Evolutionary conservation across 1,284 basidiomycete genomes (phyloP).

Genomic region (Phellopilus nigrolimitatus): DNA sequence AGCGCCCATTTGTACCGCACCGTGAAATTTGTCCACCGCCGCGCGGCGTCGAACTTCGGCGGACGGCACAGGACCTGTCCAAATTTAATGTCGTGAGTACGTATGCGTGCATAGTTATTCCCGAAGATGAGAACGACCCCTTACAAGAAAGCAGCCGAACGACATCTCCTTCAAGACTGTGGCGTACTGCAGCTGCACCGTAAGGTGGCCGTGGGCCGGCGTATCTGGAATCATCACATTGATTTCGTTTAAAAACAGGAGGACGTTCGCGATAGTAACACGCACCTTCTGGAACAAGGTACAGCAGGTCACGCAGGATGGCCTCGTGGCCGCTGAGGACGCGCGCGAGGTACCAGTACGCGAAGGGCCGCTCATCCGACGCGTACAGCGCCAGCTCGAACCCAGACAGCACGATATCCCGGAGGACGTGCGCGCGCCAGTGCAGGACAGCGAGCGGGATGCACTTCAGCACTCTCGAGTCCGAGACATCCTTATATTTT

Average conservation of each 20-base stretch:
- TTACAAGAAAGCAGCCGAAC: conserved; percentile 8
- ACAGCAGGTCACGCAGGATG: conserved; percentile 46
- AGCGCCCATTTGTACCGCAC: conserved; percentile 76
- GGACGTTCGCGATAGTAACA: background rate
- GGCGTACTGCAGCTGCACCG: conserved; percentile 4
- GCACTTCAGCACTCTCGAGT: conserved; percentile 32
- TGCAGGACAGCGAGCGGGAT: conserved; percentile 46
- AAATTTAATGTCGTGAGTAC: conserved; percentile 27
- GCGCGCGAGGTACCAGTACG: conserved; percentile 67
- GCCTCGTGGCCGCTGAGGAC: conserved; percentile 52
- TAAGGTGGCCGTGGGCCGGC: conserved; percentile 10
- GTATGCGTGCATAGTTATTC: background rate
- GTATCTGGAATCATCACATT: conserved; percentile 4
- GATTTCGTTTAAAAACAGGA: background rate
- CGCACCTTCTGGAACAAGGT: conserved; percentile 37
- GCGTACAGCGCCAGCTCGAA: conserved; percentile 75
- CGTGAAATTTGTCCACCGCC: conserved; percentile 45
- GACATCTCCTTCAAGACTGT: conserved; percentile 5
- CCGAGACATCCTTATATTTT: conserved; percentile 23
- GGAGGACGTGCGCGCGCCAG: conserved; percentile 55
- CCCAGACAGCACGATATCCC: conserved; percentile 69
- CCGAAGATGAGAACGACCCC: background rate
- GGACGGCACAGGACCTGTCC: conserved; percentile 28
- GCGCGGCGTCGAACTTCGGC: conserved; percentile 31
- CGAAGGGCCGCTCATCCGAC: conserved; percentile 58